Percentiles rank a stretch among this genome's conserved stretches.
These are phyloP conservation scores for Arthrinium puccinioides DNA, from an alignment of 2,329 filamentous ascomycete species.

Conservation along the genomic window DNA sequence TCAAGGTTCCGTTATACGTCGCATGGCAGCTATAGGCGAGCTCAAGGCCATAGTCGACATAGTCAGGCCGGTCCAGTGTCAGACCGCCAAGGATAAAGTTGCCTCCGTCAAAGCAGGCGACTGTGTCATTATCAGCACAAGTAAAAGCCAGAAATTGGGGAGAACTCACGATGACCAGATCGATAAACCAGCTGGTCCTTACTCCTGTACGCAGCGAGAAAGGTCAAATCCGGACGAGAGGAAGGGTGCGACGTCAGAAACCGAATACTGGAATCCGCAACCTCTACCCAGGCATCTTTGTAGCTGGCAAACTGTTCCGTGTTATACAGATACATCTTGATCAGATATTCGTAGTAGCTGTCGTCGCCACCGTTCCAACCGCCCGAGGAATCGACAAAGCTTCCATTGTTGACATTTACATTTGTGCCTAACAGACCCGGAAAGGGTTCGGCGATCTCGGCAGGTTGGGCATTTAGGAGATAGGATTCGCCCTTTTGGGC, in stretches of 20 bases:
- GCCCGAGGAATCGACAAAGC: conserved; percentile 59
- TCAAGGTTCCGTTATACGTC: conserved; percentile 62
- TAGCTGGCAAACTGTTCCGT: conserved; percentile 54
- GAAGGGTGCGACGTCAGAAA: conserved; percentile 64
- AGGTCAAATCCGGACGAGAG: conserved; percentile 63
- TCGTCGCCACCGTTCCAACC: conserved; percentile 75
- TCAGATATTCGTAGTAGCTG: conserved; percentile 82
- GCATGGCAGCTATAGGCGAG: conserved; percentile 67
- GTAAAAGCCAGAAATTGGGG: neutral
- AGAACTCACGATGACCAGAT: conserved; percentile 41
- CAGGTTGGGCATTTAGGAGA: conserved; percentile 59
- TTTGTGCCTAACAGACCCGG: conserved; percentile 67
- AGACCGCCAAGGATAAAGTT: conserved; percentile 79
- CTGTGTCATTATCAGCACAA: conserved; percentile 22
- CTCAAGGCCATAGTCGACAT: conserved; percentile 65
- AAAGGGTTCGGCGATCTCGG: conserved; percentile 56
- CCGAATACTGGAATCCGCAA: conserved; percentile 68
- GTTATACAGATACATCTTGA: conserved; percentile 88
- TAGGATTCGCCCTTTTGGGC: conserved; percentile 62
- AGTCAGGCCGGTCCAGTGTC: conserved; percentile 56
- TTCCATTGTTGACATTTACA: conserved; percentile 57
- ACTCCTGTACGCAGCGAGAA: conserved; percentile 52
- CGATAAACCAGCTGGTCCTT: conserved; percentile 29
- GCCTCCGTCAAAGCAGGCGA: conserved; percentile 79
- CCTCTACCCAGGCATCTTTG: conserved; percentile 66